Evolutionary conservation across 305 asterid species (phyloP), one percentile per base, ranked within the genome.

Genomic region (Fraxinus latifolia): DNA sequence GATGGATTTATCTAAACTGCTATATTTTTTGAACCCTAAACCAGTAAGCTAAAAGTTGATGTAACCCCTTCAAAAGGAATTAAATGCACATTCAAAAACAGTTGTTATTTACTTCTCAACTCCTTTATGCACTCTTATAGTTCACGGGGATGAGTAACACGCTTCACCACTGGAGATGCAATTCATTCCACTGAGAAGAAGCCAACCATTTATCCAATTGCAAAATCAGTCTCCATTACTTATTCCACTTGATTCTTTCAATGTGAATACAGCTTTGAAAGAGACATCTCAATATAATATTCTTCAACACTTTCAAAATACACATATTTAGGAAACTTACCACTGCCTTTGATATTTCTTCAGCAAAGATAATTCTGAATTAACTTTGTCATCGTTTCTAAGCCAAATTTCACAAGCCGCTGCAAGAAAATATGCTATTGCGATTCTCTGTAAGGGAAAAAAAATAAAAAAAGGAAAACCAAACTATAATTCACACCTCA

Each of bases 401-500:
- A 92, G 94, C 97, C 97, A 92, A 79, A 92, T 91, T 89, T 91
- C 95, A 77, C 91, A 90, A 78, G 87, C 68, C 53, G 97, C 93
- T 71, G 89, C 89, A 39, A 88, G 77, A 81, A 75, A 84, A 89
- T 90, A 92, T 53, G 90, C 91, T 79, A 82, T 88, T 80, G 90
- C 97, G 78, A 92, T 92, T 86, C 97, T 88, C 97, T 92, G 87
- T 11, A 81, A 77, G 47, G 74, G 6, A 12, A 7, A 7, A n/a
- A 19, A 36, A 0, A 42, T 58, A 7, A 60, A 37, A 37, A 23
- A 11, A 55, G 67, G 67, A 55, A 55, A 53, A 53, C 8, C 19
- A 53, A 4, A 53, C 23, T 5, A 39, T 71, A 70, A 14, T 70
- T 70, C 42, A 70, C 23, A 42, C 25, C 17, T 44, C 9, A 14